These are phyloP conservation scores for Biscogniauxia mediterranea DNA, from an alignment of 2,329 filamentous ascomycete genomes.

Conservation along the genomic window DNA sequence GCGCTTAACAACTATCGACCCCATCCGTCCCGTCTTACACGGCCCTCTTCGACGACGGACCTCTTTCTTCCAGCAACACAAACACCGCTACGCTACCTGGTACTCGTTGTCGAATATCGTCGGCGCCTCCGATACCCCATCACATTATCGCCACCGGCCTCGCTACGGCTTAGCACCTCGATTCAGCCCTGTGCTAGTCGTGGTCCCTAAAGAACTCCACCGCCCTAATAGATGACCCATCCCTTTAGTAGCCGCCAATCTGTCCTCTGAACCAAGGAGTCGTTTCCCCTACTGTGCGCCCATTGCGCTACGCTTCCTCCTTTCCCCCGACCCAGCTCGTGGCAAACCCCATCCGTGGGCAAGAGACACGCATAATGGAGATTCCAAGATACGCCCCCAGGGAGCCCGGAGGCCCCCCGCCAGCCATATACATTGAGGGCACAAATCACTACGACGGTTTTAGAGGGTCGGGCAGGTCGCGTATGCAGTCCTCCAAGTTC, in stretches of 20 bases:
- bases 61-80: slow-evolving; percentile 14
- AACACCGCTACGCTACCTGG: not conserved
- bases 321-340: slow-evolving; percentile 11
- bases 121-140: slow-evolving; percentile 21
- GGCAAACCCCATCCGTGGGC: slow-evolving; percentile 17
- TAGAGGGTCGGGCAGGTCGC: slow-evolving; percentile 23
- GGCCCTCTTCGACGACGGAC: slow-evolving; percentile 8
- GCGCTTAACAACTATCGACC: no score
- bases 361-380: slow-evolving; percentile 24
- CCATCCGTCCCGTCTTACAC: slow-evolving; percentile 10
- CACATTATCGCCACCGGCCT: slow-evolving; percentile 22
- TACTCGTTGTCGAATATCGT: slow-evolving; percentile 9
- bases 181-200: slow-evolving; percentile 8
- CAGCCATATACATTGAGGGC: slow-evolving; percentile 31
- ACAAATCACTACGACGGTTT: slow-evolving; percentile 25
- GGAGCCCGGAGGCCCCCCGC: slow-evolving; percentile 31
- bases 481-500: slow-evolving; percentile 26
- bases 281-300: slow-evolving; percentile 6
- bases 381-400: slow-evolving; percentile 31
- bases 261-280: slow-evolving; percentile 9
- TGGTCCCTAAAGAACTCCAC: slow-evolving; percentile 12
- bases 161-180: slow-evolving; percentile 9
- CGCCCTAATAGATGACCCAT: slow-evolving; percentile 16
- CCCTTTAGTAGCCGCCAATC: slow-evolving; percentile 9
- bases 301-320: slow-evolving; percentile 14